Evolutionary conservation across 768 basidiomycete species (phyloP), one percentile per base, ranked within the genome.

Genomic region (Russula emetica): DNA sequence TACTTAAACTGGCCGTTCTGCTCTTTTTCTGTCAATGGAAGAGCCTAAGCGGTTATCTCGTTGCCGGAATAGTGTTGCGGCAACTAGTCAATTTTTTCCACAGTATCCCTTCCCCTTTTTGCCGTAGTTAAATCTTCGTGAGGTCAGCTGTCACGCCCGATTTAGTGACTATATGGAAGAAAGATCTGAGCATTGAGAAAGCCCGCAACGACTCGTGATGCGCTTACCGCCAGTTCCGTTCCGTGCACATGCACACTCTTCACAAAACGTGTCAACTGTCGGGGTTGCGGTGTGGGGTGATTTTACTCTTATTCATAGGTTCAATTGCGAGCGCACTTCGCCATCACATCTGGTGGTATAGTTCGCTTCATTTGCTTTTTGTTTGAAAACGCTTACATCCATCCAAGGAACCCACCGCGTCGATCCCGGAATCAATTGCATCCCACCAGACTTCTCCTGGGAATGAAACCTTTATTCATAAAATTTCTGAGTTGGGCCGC

Each of bases 371-470:
- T 53, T 45, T 61, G 59, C 44, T 53, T 24, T 24, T 44, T 8
- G 16, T 47, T 24, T 36, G 22, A 61, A 44, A 38, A 20, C 61
- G 45, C 45, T 28, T 30, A 22, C 20, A 45, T 20, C 11, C 44
- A 47, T 47, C 53, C 22, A 28, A 24, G 30, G 24, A 47, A 55
- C 20, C 24, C 24, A 24, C 28, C 54, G n/a, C 47, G 61, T 55
- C 54, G 61, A 62, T 62, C 61, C 53, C 44, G 60, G 54, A 24
- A 14, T 61, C 53, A 55, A 55, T 55, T 62, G 36, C 16, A 49
- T 38, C 20, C 42, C 45, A 9, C 5, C 9, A 34, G 20, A 9
- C 54, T 50, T 38, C n/a, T 38, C 54, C 36, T 55, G 59, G 14
- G 38, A 59, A 59, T 40, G 24, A 38, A 28, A 22, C 40, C 28